Conservation (phyloP, 352 stramenopile species). For the Peronospora destructor region DNA sequence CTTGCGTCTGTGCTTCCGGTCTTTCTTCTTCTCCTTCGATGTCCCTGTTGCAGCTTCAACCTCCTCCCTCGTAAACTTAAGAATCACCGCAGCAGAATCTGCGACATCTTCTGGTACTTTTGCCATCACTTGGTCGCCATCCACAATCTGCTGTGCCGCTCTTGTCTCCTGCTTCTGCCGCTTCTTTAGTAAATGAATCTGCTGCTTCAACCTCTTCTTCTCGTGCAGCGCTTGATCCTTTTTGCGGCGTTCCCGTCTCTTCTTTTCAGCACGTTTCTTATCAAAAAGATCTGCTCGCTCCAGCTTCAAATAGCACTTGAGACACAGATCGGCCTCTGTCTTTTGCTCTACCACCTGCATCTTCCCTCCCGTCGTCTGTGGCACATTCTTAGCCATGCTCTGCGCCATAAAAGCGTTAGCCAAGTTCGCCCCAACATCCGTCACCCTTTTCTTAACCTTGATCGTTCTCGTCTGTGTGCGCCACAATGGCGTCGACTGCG, state of each 20-base stretch:
- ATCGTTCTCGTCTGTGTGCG: slow-evolving; percentile 30
- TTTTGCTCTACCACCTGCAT: slow-evolving; percentile 23
- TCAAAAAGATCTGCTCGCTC: slow-evolving; percentile 59
- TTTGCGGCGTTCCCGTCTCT: slow-evolving; percentile 23
- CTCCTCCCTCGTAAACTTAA: slow-evolving; percentile 36
- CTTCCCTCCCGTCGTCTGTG: slow-evolving; percentile 10
- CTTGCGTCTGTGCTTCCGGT: slow-evolving; percentile 51
- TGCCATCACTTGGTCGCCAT: slow-evolving; percentile 1
- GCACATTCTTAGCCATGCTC: slow-evolving; percentile 7
- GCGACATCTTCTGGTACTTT: slow-evolving; percentile 5
- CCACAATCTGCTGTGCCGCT: slow-evolving; percentile 7
- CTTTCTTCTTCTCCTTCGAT: slow-evolving; percentile 41
- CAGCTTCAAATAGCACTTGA: slow-evolving; percentile 66
- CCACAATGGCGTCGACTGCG: slow-evolving; percentile 64
- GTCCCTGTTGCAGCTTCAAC: slow-evolving; percentile 25
- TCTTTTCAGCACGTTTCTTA: slow-evolving; percentile 42
- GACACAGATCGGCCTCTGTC: slow-evolving; percentile 45
- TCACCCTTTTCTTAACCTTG: slow-evolving; percentile 15
- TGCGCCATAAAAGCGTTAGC: slow-evolving; percentile 11
- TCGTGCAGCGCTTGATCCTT: slow-evolving; percentile 25
- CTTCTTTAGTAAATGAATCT: slow-evolving; percentile 51
- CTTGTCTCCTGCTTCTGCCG: slow-evolving; percentile 56
- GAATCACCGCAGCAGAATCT: slow-evolving; percentile 9
- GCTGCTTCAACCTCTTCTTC: slow-evolving; percentile 45
- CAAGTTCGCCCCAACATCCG: neutral